Evolutionary conservation across 1,284 basidiomycete genomes (phyloP).

Genomic region (Trichosporon sp.): DNA sequence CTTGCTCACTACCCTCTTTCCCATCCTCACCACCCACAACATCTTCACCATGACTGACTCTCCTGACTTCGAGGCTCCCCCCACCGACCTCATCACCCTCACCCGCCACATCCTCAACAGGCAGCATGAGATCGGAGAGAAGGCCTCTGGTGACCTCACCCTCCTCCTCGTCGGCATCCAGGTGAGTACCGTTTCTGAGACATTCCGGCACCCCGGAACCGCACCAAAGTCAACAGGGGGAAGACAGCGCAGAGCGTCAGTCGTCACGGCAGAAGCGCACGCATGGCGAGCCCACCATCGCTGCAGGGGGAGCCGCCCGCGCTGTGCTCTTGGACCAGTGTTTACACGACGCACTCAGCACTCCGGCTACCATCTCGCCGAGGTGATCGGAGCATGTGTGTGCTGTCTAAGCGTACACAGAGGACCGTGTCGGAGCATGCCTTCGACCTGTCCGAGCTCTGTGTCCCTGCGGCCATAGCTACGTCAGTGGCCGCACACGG

Average conservation of each 20-base stretch:
- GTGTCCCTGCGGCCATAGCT: slow-evolving; percentile 1
- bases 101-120: slow-evolving; percentile 85
- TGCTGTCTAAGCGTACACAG: not conserved
- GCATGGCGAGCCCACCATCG: not conserved
- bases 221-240: not conserved
- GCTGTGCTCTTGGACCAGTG: not conserved
- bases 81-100: slow-evolving; percentile 85
- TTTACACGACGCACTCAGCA: not conserved
- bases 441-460: not conserved
- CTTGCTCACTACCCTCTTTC: slow-evolving; percentile 15
- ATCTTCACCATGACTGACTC: slow-evolving; percentile 11
- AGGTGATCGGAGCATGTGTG: not conserved
- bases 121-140: slow-evolving; percentile 74
- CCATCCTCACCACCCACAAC: slow-evolving; percentile 8
- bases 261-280: not conserved
- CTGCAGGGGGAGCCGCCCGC: not conserved
- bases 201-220: not conserved
- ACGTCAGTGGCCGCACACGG: not conserved
- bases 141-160: slow-evolving; percentile 91
- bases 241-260: not conserved
- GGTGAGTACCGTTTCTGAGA: slow-evolving; percentile 57
- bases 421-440: slow-evolving; percentile 3
- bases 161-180: slow-evolving; percentile 93
- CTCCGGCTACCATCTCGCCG: not conserved
- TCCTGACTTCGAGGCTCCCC: slow-evolving; percentile 63